These are phyloP conservation scores for Talaromyces islandicus DNA, from an alignment of 2,329 filamentous ascomycete species.

Conservation along the genomic window DNA sequence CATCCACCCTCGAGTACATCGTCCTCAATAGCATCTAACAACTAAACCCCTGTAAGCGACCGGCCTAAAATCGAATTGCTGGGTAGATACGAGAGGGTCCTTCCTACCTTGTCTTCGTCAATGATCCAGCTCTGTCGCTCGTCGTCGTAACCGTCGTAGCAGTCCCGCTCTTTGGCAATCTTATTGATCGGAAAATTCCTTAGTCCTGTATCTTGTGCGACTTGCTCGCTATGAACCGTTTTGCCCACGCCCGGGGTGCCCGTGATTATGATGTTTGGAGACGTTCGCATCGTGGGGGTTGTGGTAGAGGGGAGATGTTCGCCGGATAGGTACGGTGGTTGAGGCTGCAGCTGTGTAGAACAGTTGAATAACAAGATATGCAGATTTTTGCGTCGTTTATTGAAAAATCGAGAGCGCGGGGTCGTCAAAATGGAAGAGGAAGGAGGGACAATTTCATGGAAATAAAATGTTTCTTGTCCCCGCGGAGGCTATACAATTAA, in stretches of 20 bases:
- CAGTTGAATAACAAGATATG: background rate
- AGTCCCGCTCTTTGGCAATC: conserved; percentile 79
- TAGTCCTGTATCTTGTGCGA: conserved; percentile 70
- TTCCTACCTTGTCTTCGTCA: conserved; percentile 81
- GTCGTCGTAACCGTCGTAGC: conserved; percentile 82
- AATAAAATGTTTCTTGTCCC: background rate
- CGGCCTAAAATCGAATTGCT: background rate
- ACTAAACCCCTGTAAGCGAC: conserved; percentile 26
- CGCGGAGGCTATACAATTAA: background rate
- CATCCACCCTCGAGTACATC: conserved; percentile 72
- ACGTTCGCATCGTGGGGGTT: conserved; percentile 26
- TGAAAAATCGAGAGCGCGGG: background rate
- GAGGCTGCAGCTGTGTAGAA: background rate
- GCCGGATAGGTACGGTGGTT: background rate
- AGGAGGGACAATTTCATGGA: background rate
- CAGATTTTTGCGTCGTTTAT: background rate
- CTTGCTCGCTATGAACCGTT: conserved; percentile 79
- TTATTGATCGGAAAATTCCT: conserved; percentile 85
- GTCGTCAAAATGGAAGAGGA: background rate
- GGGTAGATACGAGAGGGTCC: conserved; percentile 11
- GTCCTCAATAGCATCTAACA: conserved; percentile 84
- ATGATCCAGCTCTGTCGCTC: conserved; percentile 85
- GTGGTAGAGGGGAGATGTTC: background rate
- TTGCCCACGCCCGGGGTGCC: conserved; percentile 96
- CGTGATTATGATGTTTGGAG: conserved; percentile 88